These are phyloP conservation scores for Posidonia oceanica DNA, from an alignment of 116 monocot species.

Conservation along the genomic window DNA sequence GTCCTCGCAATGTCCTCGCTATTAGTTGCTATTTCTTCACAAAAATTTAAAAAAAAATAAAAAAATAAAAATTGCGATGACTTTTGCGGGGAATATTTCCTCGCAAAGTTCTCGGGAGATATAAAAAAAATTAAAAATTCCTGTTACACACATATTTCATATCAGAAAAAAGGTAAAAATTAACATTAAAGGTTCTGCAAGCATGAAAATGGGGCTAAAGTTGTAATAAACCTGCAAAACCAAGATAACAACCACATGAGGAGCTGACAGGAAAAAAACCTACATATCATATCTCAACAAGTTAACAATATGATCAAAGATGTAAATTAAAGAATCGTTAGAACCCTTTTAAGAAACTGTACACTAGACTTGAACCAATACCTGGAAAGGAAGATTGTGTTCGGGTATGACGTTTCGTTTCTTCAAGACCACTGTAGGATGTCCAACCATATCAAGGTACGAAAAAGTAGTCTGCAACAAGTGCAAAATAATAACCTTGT, in stretches of 20 bases:
- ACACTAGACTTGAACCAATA: constrained; percentile 6
- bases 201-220: constrained; percentile 67
- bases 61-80: too few species aligned
- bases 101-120: too few species aligned
- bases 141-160: too few species aligned
- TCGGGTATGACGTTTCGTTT: constrained; percentile 73
- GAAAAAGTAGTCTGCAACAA: constrained; percentile 61
- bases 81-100: too few species aligned
- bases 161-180: constrained; percentile 26
- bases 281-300: neutral
- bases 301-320: neutral
- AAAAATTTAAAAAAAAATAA: too few species aligned
- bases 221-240: constrained; percentile 62
- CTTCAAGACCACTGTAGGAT: constrained; percentile 54
- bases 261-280: neutral
- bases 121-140: too few species aligned
- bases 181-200: constrained; percentile 76
- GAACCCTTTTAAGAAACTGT: neutral
- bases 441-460: constrained; percentile 78
- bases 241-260: neutral
- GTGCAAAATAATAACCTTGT: neutral
- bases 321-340: neutral
- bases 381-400: constrained; percentile 67
- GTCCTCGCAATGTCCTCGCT: too few species aligned
- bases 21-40: too few species aligned